Evolutionary conservation across 306 rosid species (phyloP).

Genomic region (Inga oerstediana): DNA sequence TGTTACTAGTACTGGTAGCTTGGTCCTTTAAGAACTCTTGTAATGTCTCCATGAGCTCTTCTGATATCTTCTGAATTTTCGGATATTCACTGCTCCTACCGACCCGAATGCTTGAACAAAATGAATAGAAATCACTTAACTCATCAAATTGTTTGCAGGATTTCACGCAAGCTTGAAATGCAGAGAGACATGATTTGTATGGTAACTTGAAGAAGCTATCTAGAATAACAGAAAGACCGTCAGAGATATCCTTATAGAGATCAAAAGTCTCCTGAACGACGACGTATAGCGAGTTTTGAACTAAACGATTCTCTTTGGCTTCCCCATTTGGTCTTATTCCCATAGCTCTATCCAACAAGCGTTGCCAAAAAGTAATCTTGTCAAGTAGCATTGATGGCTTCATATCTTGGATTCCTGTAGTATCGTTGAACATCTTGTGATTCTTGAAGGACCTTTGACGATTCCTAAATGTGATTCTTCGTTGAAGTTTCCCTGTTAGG

Average conservation of each 20-base stretch:
- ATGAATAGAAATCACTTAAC: constrained; percentile 53
- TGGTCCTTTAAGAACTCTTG: constrained; percentile 82
- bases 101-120: constrained; percentile 62
- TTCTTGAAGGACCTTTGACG: constrained; percentile 9
- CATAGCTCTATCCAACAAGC: constrained; percentile 70
- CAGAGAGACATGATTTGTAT: constrained; percentile 52
- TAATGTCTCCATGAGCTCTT: constrained; percentile 72
- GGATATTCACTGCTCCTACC: constrained; percentile 95
- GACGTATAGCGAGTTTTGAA: constrained; percentile 60
- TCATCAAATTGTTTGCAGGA: constrained; percentile 81
- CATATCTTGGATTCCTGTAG: constrained; percentile 55
- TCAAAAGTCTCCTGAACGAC: constrained; percentile 81
- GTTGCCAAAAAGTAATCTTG: constrained; percentile 69
- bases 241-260: constrained; percentile 70
- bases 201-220: constrained; percentile 75
- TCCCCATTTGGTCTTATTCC: constrained; percentile 62
- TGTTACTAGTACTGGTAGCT: constrained; percentile 2
- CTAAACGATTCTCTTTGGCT: constrained; percentile 56
- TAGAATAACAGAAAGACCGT: constrained; percentile 66
- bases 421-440: constrained; percentile 35
- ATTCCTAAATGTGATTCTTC: constrained; percentile 38
- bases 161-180: constrained; percentile 72
- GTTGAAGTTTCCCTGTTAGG: constrained; percentile 78
- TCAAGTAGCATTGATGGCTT: constrained; percentile 66
- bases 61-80: constrained; percentile 69